Conservation (phyloP, 2,329 filamentous ascomycete genomes). For the Cercospora zeae-maydis region DNA sequence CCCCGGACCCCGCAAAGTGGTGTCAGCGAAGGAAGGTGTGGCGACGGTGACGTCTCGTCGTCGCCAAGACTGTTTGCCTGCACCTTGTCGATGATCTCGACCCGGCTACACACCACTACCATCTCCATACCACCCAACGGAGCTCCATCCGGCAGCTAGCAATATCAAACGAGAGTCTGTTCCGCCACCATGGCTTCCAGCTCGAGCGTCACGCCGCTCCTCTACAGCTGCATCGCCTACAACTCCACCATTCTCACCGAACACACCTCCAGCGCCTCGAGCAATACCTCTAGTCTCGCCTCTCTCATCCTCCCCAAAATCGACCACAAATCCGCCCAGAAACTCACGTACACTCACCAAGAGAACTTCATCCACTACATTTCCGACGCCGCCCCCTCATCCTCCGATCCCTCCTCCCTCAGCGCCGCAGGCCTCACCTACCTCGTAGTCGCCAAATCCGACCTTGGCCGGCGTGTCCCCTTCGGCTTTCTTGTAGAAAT, state of each 20-base stretch:
- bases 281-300: conserved; percentile 79
- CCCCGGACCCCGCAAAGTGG: background rate
- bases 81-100: background rate
- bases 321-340: conserved; percentile 72
- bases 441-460: conserved; percentile 78
- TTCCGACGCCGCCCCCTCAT: conserved; percentile 58
- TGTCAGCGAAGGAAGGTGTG: background rate
- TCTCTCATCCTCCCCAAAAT: conserved; percentile 96
- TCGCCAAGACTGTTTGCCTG: conserved; percentile 2
- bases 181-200: conserved; percentile 37
- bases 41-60: conserved; percentile 4
- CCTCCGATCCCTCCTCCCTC: conserved; percentile 30
- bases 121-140: background rate
- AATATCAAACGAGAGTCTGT: background rate
- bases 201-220: conserved; percentile 36
- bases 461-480: conserved; percentile 79
- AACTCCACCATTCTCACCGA: conserved; percentile 89
- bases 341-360: conserved; percentile 84
- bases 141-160: background rate
- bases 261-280: conserved; percentile 81
- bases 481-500: conserved; percentile 91
- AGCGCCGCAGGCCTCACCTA: conserved; percentile 76
- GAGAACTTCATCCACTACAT: conserved; percentile 94
- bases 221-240: conserved; percentile 80
- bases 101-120: background rate